phyloP scores from a whole-genome alignment of 176 grass and related monocot genomes.

The Oryza glaberrima region DNA sequence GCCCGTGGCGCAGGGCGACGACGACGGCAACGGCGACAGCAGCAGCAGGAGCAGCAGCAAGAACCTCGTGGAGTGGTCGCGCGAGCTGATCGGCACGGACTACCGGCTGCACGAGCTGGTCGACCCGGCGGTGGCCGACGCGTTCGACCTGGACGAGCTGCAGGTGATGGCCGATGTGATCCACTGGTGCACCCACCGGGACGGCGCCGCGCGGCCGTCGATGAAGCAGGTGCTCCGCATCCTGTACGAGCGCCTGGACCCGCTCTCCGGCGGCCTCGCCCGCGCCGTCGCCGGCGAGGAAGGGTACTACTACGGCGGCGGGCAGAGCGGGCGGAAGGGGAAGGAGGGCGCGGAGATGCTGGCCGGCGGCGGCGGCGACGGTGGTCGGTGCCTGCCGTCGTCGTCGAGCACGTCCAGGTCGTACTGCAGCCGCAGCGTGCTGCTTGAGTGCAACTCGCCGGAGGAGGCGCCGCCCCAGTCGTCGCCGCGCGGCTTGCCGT shows the following conservation, averaged over 20 bases:
- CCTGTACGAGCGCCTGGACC: slow-evolving; percentile 79
- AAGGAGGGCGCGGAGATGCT: slow-evolving; percentile 33
- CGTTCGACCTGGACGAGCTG: slow-evolving; percentile 82
- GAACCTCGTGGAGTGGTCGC: slow-evolving; percentile 72
- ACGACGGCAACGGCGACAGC: no score
- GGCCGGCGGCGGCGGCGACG: slow-evolving; percentile 49
- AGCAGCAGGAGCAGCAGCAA: not conserved
- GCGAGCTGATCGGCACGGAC: slow-evolving; percentile 65
- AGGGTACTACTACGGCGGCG: slow-evolving; percentile 51
- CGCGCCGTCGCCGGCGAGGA: slow-evolving; percentile 68
- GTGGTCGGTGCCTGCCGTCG: slow-evolving; percentile 61
- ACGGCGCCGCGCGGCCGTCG: slow-evolving; percentile 64
- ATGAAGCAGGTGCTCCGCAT: slow-evolving; percentile 95
- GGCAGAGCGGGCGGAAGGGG: slow-evolving; percentile 41
- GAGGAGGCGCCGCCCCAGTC: slow-evolving; percentile 46
- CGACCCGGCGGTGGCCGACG: slow-evolving; percentile 67
- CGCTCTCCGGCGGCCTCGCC: slow-evolving; percentile 67
- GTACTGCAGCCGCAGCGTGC: slow-evolving; percentile 78
- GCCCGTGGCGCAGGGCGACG: slow-evolving; percentile 35
- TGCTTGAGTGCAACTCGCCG: slow-evolving; percentile 68
- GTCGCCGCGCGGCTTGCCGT: slow-evolving; percentile 34
- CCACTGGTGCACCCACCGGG: slow-evolving; percentile 77
- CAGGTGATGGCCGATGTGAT: slow-evolving; percentile 80
- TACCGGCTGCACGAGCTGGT: slow-evolving; percentile 73
- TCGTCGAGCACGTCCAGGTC: slow-evolving; percentile 86